A percentile compares a stretch with the other conserved stretches of the same genome.
phyloP scores from a whole-genome alignment of 257 asterid genomes.

The Fraxinus anomala region DNA sequence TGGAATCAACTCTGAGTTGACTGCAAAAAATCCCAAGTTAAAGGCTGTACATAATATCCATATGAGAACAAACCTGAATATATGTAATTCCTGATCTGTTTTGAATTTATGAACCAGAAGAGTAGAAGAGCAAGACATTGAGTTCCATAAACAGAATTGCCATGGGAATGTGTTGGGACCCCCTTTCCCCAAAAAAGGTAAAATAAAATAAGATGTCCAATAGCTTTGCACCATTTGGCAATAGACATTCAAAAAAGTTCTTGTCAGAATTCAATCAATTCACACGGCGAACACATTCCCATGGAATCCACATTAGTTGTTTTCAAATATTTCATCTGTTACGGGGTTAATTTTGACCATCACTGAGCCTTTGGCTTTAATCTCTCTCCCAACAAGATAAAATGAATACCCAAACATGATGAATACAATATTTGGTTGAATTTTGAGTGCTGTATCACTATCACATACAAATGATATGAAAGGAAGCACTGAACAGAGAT shows the following conservation, averaged over 20 bases:
- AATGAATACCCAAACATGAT: not conserved
- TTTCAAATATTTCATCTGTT: not conserved
- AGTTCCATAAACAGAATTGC: no score
- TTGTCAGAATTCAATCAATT: not conserved
- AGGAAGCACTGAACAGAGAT: not conserved
- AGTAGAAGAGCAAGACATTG: not conserved
- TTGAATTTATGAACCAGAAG: not conserved
- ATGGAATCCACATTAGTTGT: not conserved
- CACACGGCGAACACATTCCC: not conserved
- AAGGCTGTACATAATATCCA: not conserved
- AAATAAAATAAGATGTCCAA: not conserved
- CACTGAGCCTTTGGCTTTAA: not conserved
- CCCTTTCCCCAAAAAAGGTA: not conserved
- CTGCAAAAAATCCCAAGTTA: no score
- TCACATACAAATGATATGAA: not conserved
- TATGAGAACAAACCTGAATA: not conserved
- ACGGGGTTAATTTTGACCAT: not conserved
- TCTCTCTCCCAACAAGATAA: not conserved
- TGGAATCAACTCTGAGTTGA: no score
- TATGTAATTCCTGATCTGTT: not conserved
- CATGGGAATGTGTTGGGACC: no score
- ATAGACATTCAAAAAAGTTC: not conserved
- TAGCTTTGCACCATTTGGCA: not conserved
- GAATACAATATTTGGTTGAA: not conserved
- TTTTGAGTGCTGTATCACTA: not conserved